These are phyloP conservation scores for Aegilops sharonensis DNA, from an alignment of 176 grass and related monocot genomes.

Conservation along the genomic window DNA sequence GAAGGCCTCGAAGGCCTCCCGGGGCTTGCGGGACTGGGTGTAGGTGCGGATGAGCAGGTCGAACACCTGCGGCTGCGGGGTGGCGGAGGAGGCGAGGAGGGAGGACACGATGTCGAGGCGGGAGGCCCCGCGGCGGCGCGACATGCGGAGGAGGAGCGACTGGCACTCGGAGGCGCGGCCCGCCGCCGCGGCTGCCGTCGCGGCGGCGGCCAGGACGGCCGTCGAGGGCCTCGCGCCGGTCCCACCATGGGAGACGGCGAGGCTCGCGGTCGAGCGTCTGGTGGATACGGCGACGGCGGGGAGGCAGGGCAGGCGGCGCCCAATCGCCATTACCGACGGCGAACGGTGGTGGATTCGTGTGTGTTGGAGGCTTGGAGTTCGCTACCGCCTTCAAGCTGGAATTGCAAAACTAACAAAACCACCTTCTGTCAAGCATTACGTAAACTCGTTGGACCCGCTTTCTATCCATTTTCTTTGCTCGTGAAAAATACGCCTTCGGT, in stretches of 20 bases:
- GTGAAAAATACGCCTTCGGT: background rate
- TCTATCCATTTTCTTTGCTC: background rate
- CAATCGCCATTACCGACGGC: slow-evolving; percentile 36
- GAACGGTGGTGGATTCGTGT: background rate
- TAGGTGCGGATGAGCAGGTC: slow-evolving; percentile 96
- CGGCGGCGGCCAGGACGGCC: slow-evolving; percentile 43
- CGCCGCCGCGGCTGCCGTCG: slow-evolving; percentile 41
- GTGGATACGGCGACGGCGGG: background rate
- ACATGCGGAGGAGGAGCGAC: slow-evolving; percentile 83
- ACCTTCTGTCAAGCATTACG: background rate
- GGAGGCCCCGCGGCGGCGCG: slow-evolving; percentile 62
- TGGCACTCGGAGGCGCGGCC: slow-evolving; percentile 65
- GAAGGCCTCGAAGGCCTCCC: slow-evolving; percentile 84
- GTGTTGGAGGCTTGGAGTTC: background rate
- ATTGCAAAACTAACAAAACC: background rate
- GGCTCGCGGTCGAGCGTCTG: background rate
- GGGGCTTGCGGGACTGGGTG: slow-evolving; percentile 80
- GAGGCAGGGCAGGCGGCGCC: background rate
- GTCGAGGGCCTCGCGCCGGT: slow-evolving; percentile 40
- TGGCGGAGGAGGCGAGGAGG: slow-evolving; percentile 35
- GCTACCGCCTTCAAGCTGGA: background rate
- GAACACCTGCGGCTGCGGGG: slow-evolving; percentile 51
- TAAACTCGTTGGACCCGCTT: fast-evolving
- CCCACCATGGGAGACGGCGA: background rate
- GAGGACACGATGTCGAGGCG: slow-evolving; percentile 52